Evolutionary conservation across 371 early-diverging fungal genomes (phyloP), one percentile per base, ranked within the genome.

Genomic region (Zychaea mexicana): DNA sequence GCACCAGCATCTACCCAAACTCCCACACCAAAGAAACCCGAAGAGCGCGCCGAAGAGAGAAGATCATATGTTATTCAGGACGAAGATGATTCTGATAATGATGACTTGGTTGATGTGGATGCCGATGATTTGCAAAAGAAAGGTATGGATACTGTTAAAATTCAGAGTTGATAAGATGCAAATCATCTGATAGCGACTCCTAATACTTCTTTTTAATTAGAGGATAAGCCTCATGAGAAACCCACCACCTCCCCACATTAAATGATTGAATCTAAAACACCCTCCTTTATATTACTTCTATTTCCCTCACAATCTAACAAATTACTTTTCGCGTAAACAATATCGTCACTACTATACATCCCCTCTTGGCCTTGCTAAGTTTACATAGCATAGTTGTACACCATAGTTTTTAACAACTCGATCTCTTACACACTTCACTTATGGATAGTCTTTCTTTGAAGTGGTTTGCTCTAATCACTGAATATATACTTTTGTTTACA

Each of bases 21-120:
- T 21, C 67, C 62, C 60, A 31, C 73, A 22, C n/a, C 57, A 33
- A 66, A 63, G 24, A 30, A 66, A 36, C 69, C 68, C 9, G 28
- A 56, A 22, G 31, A 60, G 8, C 71, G 45, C n/a, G 10, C 68
- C 2, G 63, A 63, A 13, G 54, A 64, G 17, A 61, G 59, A 30
- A 52, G 64, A 57, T 64, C 70, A 0, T 70, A 70, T 33, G 66
- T 70, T 5, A 70, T 70, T 60, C 68, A 76, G 12, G 76, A 76
- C 15, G 53, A 62, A 17, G 59, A 64, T 2, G 79, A 78, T 4
- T 60, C 67, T 10, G 67, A 68, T 15, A 76, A 72, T 61, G 62
- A 66, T 19, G 68, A 57, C 19, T 55, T 74, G 13, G 70, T 74
- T 31, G 73, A 70, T 47, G 52, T 66, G 32, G 70, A 70, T 59